These are phyloP conservation scores for Alternaria conjuncta DNA, from an alignment of 2,329 filamentous ascomycete genomes.

Conservation along the genomic window DNA sequence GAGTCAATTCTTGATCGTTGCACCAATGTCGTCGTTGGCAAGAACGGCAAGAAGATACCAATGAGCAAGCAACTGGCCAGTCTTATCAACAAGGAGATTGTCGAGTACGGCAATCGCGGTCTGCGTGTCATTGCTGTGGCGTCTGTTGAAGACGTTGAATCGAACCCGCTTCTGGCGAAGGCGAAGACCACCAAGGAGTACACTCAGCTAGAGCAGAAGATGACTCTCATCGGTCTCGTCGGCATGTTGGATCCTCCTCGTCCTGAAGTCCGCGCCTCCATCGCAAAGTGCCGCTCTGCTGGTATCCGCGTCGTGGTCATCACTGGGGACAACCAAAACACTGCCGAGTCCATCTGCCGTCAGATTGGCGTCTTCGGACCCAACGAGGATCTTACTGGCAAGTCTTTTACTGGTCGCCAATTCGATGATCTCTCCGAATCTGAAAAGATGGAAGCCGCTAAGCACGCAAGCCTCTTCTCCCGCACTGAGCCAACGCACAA, in stretches of 20 bases:
- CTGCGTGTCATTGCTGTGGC: slow-evolving; percentile 95
- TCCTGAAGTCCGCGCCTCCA: slow-evolving; percentile 85
- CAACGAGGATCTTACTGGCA: slow-evolving; percentile 82
- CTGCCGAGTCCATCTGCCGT: slow-evolving; percentile 95
- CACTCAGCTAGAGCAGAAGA: slow-evolving; percentile 83
- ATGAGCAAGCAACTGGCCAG: slow-evolving; percentile 73
- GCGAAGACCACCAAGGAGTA: slow-evolving; percentile 88
- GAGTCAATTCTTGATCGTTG: slow-evolving; percentile 95
- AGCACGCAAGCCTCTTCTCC: slow-evolving; percentile 89
- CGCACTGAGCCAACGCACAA: slow-evolving; percentile 96
- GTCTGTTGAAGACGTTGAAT: slow-evolving; percentile 75
- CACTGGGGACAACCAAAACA: slow-evolving; percentile 97
- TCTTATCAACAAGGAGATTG: slow-evolving; percentile 78
- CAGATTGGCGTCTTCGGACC: slow-evolving; percentile 92
- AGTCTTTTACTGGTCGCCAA: slow-evolving; percentile 94
- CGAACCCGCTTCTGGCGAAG: slow-evolving; percentile 71
- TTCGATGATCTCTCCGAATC: slow-evolving; percentile 83
- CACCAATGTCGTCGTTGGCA: slow-evolving; percentile 78
- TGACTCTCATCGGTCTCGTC: slow-evolving; percentile 92
- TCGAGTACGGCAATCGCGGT: slow-evolving; percentile 89
- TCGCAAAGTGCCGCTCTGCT: slow-evolving; percentile 86
- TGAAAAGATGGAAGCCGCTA: slow-evolving; percentile 84
- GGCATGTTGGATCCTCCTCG: slow-evolving; percentile 97
- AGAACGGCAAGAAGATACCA: slow-evolving; percentile 76
- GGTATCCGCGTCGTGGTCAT: slow-evolving; percentile 98